phyloP scores from a whole-genome alignment of 148 eudicot genomes.

The Rhododendron henanense region DNA sequence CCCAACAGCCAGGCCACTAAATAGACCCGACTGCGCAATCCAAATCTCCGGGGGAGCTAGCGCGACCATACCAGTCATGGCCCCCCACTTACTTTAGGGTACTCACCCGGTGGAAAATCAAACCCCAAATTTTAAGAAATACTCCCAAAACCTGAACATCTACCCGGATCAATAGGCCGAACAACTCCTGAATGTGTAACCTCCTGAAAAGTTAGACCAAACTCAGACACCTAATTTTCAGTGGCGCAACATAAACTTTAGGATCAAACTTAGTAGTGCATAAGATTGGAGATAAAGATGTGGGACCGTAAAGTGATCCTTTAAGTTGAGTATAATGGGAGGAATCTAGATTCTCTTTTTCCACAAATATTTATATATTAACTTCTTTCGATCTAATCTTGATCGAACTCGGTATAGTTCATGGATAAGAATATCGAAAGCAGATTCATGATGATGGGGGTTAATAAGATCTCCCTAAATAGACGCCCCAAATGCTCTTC shows the following conservation, averaged over 20 bases:
- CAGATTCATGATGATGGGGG: background rate
- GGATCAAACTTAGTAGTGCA: background rate
- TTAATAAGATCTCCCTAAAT: background rate
- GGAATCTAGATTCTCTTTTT: background rate
- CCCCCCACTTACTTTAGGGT: too few species aligned
- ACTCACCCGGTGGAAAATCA: too few species aligned
- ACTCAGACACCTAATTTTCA: background rate
- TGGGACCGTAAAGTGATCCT: background rate
- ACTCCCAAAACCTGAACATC: too few species aligned
- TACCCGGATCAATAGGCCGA: too few species aligned
- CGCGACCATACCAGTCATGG: too few species aligned
- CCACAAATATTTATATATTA: background rate
- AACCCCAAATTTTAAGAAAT: accelerated
- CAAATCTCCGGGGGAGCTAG: too few species aligned
- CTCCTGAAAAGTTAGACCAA: background rate
- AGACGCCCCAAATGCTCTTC: too few species aligned
- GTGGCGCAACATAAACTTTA: background rate
- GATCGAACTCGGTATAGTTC: background rate
- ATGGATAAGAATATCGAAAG: background rate
- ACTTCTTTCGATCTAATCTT: background rate
- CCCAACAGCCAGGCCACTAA: too few species aligned
- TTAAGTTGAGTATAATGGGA: background rate
- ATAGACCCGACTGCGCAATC: too few species aligned
- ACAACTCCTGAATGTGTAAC: too few species aligned
- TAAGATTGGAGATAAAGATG: background rate